Base-by-base conservation (phyloP, 441 rosid species). In the Biscutella laevigata region DNA sequence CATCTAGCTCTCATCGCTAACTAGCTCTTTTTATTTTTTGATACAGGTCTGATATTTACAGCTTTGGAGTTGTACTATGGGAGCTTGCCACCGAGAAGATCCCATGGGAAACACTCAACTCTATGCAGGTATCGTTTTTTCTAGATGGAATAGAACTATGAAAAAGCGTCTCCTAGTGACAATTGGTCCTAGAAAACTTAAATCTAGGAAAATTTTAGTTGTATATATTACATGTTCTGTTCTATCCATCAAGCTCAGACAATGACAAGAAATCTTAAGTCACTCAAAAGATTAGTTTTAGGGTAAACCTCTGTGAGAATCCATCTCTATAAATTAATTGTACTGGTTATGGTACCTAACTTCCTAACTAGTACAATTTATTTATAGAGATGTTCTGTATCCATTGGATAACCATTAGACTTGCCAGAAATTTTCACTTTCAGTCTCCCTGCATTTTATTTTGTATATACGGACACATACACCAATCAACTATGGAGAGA, bases 31-130 rank as follows among this genome's bases (percentile, higher is more conserved):
- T 30, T 68, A 33, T 33, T 75, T 41, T 32, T 57, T 48, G 16
- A 34, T 39, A 49, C 69, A 91, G 98, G 86, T 91, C 98, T 41
- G 98, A 88, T 15, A 67, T 91, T 13, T 91, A 85, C 74, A 85
- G 96, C 75, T 91, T 70, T 54, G 98, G 98, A 25, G 88, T 91
- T 52, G 74, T 91, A 54, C 57, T 91, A 49, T 91, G 98, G 98
- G 98, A 91, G 77, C 83, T 91, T 37, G 85, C 94, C 35, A 85
- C 96, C 4, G 94, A 83, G 78, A 91, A 85, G 79, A 88, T 91
- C 61, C 98, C 96, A 15, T 91, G 98, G 98, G 98, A 83, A 53
- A 85, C 80, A 74, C 91, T 80, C 59, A 88, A 85, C 76, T 72
- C 98, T 7, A 84, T 85, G 91, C 96, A 88, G 95, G 96, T 85